These are phyloP conservation scores for Marsdenia floribunda DNA, from an alignment of 257 asterid species.

Conservation along the genomic window DNA sequence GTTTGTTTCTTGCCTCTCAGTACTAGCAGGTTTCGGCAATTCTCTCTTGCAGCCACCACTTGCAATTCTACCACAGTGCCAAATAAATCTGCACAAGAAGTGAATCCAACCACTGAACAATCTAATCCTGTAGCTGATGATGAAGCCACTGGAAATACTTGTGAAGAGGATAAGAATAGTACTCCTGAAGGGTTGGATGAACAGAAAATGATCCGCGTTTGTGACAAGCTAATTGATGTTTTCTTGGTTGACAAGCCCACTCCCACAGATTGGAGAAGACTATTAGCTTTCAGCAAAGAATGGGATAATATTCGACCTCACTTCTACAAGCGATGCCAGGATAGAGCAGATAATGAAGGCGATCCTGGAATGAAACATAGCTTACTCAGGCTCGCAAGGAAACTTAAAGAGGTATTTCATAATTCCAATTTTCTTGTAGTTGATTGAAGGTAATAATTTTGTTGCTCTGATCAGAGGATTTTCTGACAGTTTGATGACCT, in stretches of 20 bases:
- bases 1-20: conserved; percentile 28
- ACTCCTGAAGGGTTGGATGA: conserved; percentile 41
- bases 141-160: conserved; percentile 17
- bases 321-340: conserved; percentile 69
- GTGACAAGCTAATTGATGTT: conserved; percentile 75
- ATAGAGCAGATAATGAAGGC: conserved; percentile 54
- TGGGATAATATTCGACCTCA: conserved; percentile 79
- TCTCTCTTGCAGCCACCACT: conserved; percentile 27
- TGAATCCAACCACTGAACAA: conserved; percentile 17
- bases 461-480: background rate
- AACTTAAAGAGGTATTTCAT: conserved; percentile 73
- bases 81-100: conserved; percentile 30
- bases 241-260: conserved; percentile 88
- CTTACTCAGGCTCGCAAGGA: conserved; percentile 73
- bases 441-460: conserved; percentile 7
- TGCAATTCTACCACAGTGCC: conserved; percentile 39
- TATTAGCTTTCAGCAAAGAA: conserved; percentile 74
- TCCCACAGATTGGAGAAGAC: conserved; percentile 84
- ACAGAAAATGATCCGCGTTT: conserved; percentile 56
- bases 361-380: conserved; percentile 79
- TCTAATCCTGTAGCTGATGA: conserved; percentile 22
- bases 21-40: conserved; percentile 23
- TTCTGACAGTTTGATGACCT: background rate
- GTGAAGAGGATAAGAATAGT: conserved; percentile 25
- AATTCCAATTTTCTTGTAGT: conserved; percentile 7